A percentile compares a stretch with the other conserved stretches of the same genome.
These are phyloP conservation scores for Hypoxylon sp. DNA, from an alignment of 2,329 filamentous ascomycete genomes.

Conservation along the genomic window DNA sequence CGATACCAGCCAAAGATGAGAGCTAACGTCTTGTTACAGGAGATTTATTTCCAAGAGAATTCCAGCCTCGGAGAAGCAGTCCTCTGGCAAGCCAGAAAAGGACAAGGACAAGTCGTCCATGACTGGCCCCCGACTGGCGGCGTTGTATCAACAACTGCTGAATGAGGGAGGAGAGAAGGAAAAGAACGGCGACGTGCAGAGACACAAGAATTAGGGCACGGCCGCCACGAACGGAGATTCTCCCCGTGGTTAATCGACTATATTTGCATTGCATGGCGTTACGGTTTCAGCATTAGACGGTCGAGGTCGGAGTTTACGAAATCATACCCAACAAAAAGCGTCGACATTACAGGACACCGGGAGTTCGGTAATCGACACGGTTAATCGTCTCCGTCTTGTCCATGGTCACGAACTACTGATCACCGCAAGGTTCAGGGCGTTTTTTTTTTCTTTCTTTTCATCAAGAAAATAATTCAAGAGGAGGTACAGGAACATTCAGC, in stretches of 20 bases:
- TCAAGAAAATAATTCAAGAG: constrained; percentile 5
- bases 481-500: neutral
- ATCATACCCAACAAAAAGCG: constrained; percentile 48
- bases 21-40: constrained; percentile 37
- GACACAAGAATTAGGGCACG: constrained; percentile 37
- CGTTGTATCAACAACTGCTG: constrained; percentile 45
- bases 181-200: constrained; percentile 39
- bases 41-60: constrained; percentile 48
- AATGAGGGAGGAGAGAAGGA: constrained; percentile 42
- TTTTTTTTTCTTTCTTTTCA: too few relatives aligned
- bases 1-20: neutral
- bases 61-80: constrained; percentile 44
- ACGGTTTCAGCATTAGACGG: constrained; percentile 42
- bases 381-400: constrained; percentile 30
- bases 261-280: constrained; percentile 46
- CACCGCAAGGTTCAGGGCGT: constrained; percentile 8
- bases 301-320: constrained; percentile 40
- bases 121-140: constrained; percentile 45
- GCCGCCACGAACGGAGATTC: constrained; percentile 38
- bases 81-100: constrained; percentile 39
- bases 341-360: constrained; percentile 44
- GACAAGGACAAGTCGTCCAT: constrained; percentile 41
- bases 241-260: constrained; percentile 35
- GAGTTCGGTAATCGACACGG: constrained; percentile 39
- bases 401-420: constrained; percentile 24